Conservation (phyloP, 768 basidiomycete genomes). For the Hericium alpestre region DNA sequence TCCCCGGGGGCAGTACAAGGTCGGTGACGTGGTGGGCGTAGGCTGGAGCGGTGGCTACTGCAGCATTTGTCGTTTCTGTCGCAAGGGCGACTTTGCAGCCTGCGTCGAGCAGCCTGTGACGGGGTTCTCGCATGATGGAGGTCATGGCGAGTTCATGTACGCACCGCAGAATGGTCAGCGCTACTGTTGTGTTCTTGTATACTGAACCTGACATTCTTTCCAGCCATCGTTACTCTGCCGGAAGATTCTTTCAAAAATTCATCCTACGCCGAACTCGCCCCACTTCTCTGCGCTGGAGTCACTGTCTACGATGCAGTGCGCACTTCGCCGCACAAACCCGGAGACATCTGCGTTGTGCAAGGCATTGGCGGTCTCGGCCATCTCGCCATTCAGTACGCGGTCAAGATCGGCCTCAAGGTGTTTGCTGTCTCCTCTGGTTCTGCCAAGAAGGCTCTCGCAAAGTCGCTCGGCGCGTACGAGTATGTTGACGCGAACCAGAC, state of each 20-base stretch:
- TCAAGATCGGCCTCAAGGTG: slow-evolving; percentile 19
- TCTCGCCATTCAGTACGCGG: slow-evolving; percentile 18
- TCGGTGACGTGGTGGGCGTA: slow-evolving; percentile 6
- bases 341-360: slow-evolving; percentile 22
- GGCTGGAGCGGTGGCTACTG: slow-evolving; percentile 10
- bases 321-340: slow-evolving; percentile 11
- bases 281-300: slow-evolving; percentile 18
- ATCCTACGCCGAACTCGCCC: slow-evolving; percentile 8
- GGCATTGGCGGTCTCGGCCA: slow-evolving; percentile 20
- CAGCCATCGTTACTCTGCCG: slow-evolving; percentile 8
- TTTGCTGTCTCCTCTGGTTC: slow-evolving; percentile 17
- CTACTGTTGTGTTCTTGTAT: too few relatives aligned
- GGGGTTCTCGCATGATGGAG: slow-evolving; percentile 11
- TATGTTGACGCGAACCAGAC: slow-evolving; percentile 17
- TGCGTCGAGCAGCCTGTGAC: slow-evolving; percentile 5
- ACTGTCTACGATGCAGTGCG: slow-evolving; percentile 18
- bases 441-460: slow-evolving; percentile 18
- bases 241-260: slow-evolving; percentile 8
- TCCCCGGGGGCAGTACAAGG: background rate
- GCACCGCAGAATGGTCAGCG: slow-evolving; percentile 6
- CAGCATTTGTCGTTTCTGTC: slow-evolving; percentile 1
- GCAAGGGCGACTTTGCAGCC: slow-evolving; percentile 1
- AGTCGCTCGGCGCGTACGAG: slow-evolving; percentile 19
- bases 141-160: slow-evolving; percentile 12
- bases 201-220: background rate